phyloP scores from a whole-genome alignment of 1,139 yeast species.

The Ashbya aceris region DNA sequence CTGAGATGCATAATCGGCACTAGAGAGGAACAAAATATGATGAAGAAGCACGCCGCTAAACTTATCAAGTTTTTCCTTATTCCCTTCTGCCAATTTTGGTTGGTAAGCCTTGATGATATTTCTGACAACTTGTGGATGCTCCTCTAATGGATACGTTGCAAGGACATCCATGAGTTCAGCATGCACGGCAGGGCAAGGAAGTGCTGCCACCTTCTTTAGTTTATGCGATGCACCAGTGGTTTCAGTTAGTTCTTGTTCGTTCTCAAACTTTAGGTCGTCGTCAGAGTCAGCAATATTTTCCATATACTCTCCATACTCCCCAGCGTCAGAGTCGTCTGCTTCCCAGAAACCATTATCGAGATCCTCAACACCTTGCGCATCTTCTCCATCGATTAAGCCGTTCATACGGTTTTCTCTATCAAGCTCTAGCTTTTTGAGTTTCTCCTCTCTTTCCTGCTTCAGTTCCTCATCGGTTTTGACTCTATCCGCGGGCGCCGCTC shows the following conservation, averaged over 20 bases:
- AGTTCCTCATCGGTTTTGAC: conserved; percentile 89
- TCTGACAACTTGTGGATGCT: conserved; percentile 43
- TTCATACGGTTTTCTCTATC: conserved; percentile 81
- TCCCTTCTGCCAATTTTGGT: conserved; percentile 73
- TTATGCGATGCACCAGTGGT: conserved; percentile 3
- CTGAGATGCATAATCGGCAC: conserved; percentile 27
- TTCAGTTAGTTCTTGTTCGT: conserved; percentile 12
- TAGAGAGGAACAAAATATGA: conserved; percentile 47
- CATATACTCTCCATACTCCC: conserved; percentile 23
- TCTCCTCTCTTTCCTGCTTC: conserved; percentile 56
- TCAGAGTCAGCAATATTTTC: conserved; percentile 26
- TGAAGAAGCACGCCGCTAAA: conserved; percentile 60
- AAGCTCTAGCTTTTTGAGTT: conserved; percentile 58
- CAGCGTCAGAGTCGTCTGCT: conserved; percentile 41
- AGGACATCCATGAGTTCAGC: conserved; percentile 40
- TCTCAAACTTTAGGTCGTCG: conserved; percentile 26
- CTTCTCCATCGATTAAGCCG: conserved; percentile 43
- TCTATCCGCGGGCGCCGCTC: conserved; percentile 94
- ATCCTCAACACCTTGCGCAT: conserved; percentile 58
- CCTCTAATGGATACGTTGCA: conserved; percentile 32
- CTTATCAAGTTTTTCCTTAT: conserved; percentile 61
- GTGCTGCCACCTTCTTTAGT: conserved; percentile 8
- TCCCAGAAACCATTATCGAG: conserved; percentile 46
- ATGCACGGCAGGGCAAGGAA: conserved; percentile 51
- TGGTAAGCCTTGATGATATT: conserved; percentile 54